These are phyloP conservation scores for Piper longum DNA, from an alignment of 164 flowering plant genomes.

Conservation along the genomic window DNA sequence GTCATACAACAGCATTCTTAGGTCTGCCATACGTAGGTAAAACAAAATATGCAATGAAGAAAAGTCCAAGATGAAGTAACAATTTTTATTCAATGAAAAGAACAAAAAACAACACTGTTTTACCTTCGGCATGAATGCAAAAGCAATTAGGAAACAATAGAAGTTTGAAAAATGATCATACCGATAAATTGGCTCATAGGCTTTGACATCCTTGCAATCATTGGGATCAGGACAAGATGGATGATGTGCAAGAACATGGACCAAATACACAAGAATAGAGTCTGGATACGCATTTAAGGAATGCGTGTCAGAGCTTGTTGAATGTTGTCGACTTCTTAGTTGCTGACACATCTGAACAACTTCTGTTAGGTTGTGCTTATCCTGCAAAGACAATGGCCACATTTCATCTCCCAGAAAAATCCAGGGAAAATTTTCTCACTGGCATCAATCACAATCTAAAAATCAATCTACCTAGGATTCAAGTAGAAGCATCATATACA, in stretches of 20 bases:
- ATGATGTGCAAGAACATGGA: conserved; percentile 84
- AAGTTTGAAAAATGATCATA: conserved; percentile 10
- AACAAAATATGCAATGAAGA: background rate
- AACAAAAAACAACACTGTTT: too few species aligned
- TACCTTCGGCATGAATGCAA: background rate
- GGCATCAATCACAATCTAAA: background rate
- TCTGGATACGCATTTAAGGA: conserved; percentile 49
- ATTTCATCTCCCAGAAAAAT: background rate
- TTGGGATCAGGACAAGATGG: conserved; percentile 60
- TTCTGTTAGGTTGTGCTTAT: conserved; percentile 58
- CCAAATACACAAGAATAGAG: conserved; percentile 56
- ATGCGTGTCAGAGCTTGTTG: conserved; percentile 45
- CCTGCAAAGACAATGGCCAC: conserved; percentile 29
- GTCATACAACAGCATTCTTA: background rate
- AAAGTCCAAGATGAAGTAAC: too few species aligned
- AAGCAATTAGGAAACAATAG: too few species aligned
- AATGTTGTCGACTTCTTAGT: conserved; percentile 46
- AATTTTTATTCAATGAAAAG: too few species aligned
- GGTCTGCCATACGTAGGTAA: background rate
- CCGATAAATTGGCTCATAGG: conserved; percentile 68
- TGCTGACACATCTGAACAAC: conserved; percentile 65
- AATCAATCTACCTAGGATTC: background rate
- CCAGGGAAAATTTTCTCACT: background rate
- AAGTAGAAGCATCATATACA: conserved; percentile 1
- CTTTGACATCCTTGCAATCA: conserved; percentile 58